Conservation (phyloP, 805 yeast genomes). For the Scheffersomyces amazonensis region DNA sequence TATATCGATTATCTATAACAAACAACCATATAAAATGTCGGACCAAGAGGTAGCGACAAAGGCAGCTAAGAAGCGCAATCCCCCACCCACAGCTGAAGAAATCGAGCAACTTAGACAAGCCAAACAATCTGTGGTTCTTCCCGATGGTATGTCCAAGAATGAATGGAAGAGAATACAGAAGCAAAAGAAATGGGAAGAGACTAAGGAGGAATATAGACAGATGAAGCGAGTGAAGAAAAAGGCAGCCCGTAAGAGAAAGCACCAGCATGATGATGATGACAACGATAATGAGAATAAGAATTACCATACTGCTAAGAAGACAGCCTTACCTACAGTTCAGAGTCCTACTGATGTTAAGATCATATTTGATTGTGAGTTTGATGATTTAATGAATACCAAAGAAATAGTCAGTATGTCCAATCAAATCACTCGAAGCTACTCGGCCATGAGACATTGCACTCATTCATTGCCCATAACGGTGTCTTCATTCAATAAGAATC, state of each 20-base stretch:
- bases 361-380: slow-evolving; percentile 88
- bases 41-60: too few species aligned
- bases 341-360: slow-evolving; percentile 48
- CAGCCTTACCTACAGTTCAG: slow-evolving; percentile 45
- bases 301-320: slow-evolving; percentile 20
- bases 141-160: slow-evolving; percentile 84
- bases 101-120: slow-evolving; percentile 8
- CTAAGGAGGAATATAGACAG: slow-evolving; percentile 57
- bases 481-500: slow-evolving; percentile 61
- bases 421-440: slow-evolving; percentile 80
- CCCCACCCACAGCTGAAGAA: slow-evolving; percentile 11
- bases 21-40: too few species aligned
- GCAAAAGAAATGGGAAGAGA: slow-evolving; percentile 56
- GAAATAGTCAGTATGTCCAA: slow-evolving; percentile 66
- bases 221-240: slow-evolving; percentile 55
- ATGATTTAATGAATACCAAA: slow-evolving; percentile 80
- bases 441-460: slow-evolving; percentile 65
- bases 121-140: slow-evolving; percentile 30
- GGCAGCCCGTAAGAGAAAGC: slow-evolving; percentile 26
- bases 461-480: slow-evolving; percentile 58
- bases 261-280: slow-evolving; percentile 17
- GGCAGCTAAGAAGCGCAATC: too few species aligned
- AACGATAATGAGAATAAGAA: slow-evolving; percentile 35
- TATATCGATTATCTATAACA: too few species aligned
- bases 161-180: slow-evolving; percentile 78